Percentiles rank a stretch among this genome's conserved stretches.
phyloP scores from a whole-genome alignment of 2,329 filamentous ascomycete species.

The Rachicladosporium sp. region DNA sequence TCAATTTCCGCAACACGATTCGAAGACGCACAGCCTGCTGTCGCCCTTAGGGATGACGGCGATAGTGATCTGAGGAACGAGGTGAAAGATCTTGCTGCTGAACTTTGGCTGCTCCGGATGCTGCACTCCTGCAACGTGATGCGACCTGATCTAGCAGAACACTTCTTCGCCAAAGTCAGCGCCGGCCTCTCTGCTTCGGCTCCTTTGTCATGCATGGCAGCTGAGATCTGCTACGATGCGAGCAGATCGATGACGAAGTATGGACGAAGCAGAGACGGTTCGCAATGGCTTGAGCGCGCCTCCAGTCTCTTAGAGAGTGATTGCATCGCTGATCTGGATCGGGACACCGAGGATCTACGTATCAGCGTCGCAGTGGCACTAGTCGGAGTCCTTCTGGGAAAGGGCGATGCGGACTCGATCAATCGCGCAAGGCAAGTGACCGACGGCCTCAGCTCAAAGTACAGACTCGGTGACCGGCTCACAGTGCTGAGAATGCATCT shows the following conservation, averaged over 20 bases:
- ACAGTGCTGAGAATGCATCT: conserved; percentile 56
- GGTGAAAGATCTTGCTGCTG: conserved; percentile 33
- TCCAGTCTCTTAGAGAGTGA: conserved; percentile 45
- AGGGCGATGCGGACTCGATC: conserved; percentile 32
- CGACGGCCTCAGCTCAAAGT: conserved; percentile 47
- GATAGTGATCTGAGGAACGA: conserved; percentile 1
- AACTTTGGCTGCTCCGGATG: conserved; percentile 56
- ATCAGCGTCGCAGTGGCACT: conserved; percentile 51
- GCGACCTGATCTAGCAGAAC: conserved; percentile 63
- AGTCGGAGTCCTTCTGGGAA: conserved; percentile 16
- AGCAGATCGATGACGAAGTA: conserved; percentile 47
- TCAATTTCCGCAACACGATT: conserved; percentile 34
- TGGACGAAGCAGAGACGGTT: conserved; percentile 42
- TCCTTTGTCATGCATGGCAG: conserved; percentile 45
- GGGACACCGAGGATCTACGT: conserved; percentile 51
- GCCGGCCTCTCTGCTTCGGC: conserved; percentile 32
- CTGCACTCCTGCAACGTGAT: conserved; percentile 64
- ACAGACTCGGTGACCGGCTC: conserved; percentile 46
- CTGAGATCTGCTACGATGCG: conserved; percentile 60
- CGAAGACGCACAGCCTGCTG: conserved; percentile 17
- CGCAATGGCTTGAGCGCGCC: conserved; percentile 63
- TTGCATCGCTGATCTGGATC: conserved; percentile 43
- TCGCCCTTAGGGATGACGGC: neutral
- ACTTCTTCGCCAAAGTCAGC: conserved; percentile 55
- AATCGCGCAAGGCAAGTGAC: conserved; percentile 46